Evolutionary conservation across 2,329 filamentous ascomycete genomes (phyloP).

Genomic region (Huntiella abstrusa): DNA sequence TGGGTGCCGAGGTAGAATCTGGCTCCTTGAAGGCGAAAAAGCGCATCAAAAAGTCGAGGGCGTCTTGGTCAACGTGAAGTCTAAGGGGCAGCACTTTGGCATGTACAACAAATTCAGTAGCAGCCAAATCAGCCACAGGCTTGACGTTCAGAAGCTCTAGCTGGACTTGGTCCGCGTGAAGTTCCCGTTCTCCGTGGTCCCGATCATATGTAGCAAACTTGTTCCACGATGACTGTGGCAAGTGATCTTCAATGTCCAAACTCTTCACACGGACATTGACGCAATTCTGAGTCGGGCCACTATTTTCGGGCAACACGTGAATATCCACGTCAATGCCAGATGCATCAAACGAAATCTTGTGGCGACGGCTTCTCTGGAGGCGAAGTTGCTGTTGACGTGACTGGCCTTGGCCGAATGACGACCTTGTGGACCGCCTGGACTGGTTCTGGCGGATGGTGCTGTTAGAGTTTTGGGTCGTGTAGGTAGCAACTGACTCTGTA

Average conservation of each 20-base stretch:
- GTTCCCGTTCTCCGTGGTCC: constrained; percentile 70
- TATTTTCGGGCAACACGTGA: constrained; percentile 55
- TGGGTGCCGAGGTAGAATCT: constrained; percentile 26
- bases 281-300: constrained; percentile 70
- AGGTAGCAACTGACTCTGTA: constrained; percentile 55
- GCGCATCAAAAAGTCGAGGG: constrained; percentile 85
- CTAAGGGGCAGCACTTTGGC: constrained; percentile 65
- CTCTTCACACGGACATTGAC: constrained; percentile 67
- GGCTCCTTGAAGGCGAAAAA: constrained; percentile 93
- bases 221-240: constrained; percentile 92
- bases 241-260: constrained; percentile 81
- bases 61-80: constrained; percentile 91
- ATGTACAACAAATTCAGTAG: constrained; percentile 74
- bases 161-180: constrained; percentile 75
- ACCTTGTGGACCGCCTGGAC: constrained; percentile 25
- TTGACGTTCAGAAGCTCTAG: constrained; percentile 76
- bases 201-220: constrained; percentile 93
- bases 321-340: constrained; percentile 69
- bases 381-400: constrained; percentile 40
- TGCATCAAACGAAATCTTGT: constrained; percentile 92
- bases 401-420: constrained; percentile 15
- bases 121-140: constrained; percentile 65
- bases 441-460: constrained; percentile 29
- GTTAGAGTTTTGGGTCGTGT: constrained; percentile 51
- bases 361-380: constrained; percentile 66